Base-by-base conservation (phyloP, 805 yeast genomes). In the Groenewaldozyma tartarivorans region DNA sequence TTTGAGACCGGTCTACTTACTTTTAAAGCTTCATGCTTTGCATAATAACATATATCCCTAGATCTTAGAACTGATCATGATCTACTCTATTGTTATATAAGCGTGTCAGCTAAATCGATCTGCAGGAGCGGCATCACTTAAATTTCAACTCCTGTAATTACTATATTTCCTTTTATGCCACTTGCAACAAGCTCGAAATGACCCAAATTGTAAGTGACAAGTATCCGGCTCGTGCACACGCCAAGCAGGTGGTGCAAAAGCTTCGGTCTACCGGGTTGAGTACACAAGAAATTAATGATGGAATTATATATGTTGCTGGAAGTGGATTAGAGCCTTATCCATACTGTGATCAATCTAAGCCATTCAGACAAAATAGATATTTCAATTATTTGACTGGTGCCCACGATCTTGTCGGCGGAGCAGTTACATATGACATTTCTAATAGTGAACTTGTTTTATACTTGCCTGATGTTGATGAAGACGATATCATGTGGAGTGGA, bases 401-500 rank as follows among this genome's bases (percentile, higher is more conserved):
- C 40, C 45, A 40, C 38, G 77, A 82, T 48, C 69, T 85, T 37
- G 86, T 92, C 0, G 94, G 92, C 1, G 69, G 81, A 26, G 80
- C 75, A 50, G 71, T 85, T 1, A 62, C 81, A 18, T 90, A 73
- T 55, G 66, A 75, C 37, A 53, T 77, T 30, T 54, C 49, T 2
- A 50, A 60, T 4, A 84, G 79, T 34, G 69, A 74, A 40, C 67
- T 86, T 46, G 75, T 79, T 0, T 64, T 90, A 20, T 90, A 81
- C 54, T 66, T 92, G 39, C 96, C 97, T 1, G 74, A 81, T 40
- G 69, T 90, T 31, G 95, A 87, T 55, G 63, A 71, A 33, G 97
- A 92, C 34, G 96, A 85, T 56, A 81, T 90, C 33, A 81, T 92
- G 86, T 90, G 98, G 98, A 79, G 92, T 43, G 98, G 98, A 0